phyloP scores from a whole-genome alignment of 768 basidiomycete genomes.

The Lactarius akahatsu region DNA sequence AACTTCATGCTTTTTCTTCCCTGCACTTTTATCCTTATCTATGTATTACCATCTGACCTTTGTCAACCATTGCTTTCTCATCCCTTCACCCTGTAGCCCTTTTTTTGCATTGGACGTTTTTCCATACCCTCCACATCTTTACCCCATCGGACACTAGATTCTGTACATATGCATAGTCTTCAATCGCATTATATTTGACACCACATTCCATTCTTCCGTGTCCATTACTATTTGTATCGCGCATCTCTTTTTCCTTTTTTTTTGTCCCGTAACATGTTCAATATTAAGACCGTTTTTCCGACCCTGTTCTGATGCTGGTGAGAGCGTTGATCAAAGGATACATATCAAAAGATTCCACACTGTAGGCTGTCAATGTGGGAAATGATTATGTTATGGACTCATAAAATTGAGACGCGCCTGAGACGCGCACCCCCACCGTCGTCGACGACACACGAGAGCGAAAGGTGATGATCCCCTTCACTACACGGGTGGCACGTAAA shows the following conservation, averaged over 20 bases:
- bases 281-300: background rate
- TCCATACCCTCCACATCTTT: background rate
- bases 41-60: background rate
- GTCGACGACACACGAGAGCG: conserved; percentile 9
- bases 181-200: background rate
- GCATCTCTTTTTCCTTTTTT: background rate
- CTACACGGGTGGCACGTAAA: conserved; percentile 30
- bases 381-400: conserved; percentile 9
- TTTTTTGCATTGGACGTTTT: background rate
- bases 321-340: no score
- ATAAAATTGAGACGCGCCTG: conserved; percentile 12
- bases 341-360: no score
- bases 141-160: background rate
- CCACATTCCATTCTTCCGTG: conserved; percentile 10
- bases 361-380: conserved; percentile 1
- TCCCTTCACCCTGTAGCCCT: background rate
- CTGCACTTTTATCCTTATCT: background rate
- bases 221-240: background rate
- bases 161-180: background rate
- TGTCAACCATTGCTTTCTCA: background rate
- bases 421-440: background rate
- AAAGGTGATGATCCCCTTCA: conserved; percentile 36
- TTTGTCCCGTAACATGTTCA: background rate
- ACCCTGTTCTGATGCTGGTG: background rate
- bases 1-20: conserved; percentile 1